Conservation (phyloP, 139 green algal genomes). For the Nannochloris sp. region DNA sequence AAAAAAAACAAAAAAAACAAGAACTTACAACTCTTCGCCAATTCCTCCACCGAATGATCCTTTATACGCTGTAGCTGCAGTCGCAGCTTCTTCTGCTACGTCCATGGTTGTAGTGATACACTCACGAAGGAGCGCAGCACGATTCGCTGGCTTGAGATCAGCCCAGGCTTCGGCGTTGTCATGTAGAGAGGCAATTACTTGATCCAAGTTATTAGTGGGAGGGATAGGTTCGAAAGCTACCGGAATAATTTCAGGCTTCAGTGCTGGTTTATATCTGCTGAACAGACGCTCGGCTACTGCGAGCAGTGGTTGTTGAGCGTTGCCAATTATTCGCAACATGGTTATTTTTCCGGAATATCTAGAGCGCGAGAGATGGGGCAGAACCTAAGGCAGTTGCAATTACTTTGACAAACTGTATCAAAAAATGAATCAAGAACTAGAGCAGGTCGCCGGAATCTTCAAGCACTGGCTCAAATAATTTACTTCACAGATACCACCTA, state of each 20-base stretch:
- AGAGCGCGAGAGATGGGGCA: too few relatives aligned
- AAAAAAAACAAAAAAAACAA: too few relatives aligned
- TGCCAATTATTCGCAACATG: conserved; percentile 2
- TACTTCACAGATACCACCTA: too few relatives aligned
- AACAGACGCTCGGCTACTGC: not conserved
- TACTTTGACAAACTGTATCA: too few relatives aligned
- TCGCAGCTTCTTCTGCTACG: conserved; percentile 29
- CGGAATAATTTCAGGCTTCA: conserved; percentile 11
- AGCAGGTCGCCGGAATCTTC: too few relatives aligned
- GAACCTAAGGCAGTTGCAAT: too few relatives aligned
- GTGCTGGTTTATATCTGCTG: not conserved
- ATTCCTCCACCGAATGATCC: conserved; percentile 49
- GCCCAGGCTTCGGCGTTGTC: conserved; percentile 36
- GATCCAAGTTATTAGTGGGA: conserved; percentile 22
- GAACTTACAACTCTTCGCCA: conserved; percentile 46
- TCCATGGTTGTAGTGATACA: conserved; percentile 36
- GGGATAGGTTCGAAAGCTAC: conserved; percentile 19
- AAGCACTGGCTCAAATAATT: too few relatives aligned
- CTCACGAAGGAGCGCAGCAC: conserved; percentile 34
- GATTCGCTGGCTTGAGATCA: not conserved
- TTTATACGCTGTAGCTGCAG: conserved; percentile 26
- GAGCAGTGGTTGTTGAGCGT: conserved; percentile 10
- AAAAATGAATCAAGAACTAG: too few relatives aligned
- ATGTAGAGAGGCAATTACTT: conserved; percentile 25
- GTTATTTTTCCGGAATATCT: too few relatives aligned